A percentile compares a stretch with the other conserved stretches of the same genome.
Conservation (phyloP, 2,329 filamentous ascomycete genomes). For the Fusarium austroafricanum region DNA sequence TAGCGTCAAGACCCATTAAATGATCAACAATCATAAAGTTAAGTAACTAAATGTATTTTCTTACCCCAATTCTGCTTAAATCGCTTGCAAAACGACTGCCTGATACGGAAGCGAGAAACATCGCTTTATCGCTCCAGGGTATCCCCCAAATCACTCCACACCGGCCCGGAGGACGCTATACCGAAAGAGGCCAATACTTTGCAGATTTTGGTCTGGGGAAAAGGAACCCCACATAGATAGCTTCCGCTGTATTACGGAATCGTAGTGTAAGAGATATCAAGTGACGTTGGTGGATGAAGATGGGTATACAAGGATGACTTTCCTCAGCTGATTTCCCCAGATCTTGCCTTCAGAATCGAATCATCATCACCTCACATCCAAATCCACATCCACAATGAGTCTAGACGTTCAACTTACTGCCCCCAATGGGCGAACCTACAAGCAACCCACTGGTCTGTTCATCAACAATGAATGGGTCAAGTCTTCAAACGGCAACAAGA, state of each 20-base stretch:
- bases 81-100: constrained; percentile 24
- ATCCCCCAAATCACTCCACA: neutral
- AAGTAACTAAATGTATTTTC: neutral
- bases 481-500: constrained; percentile 66
- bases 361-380: neutral
- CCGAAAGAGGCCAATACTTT: constrained; percentile 16
- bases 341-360: neutral
- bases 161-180: constrained; percentile 16
- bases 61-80: constrained; percentile 2
- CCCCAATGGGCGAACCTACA: constrained; percentile 73
- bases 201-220: neutral
- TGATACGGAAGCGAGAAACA: constrained; percentile 11
- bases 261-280: neutral
- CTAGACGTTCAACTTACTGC: constrained; percentile 48
- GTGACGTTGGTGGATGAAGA: neutral
- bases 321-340: constrained; percentile 11
- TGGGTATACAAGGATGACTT: constrained; percentile 21
- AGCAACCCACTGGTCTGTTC: constrained; percentile 76
- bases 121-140: constrained; percentile 13
- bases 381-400: constrained; percentile 30
- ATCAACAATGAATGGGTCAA: constrained; percentile 81
- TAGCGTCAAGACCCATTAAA: neutral
- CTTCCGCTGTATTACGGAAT: neutral
- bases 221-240: neutral
- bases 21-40: neutral